Base-by-base conservation (phyloP, 2,329 filamentous ascomycete genomes). In the Pseudopithomyces chartarum region DNA sequence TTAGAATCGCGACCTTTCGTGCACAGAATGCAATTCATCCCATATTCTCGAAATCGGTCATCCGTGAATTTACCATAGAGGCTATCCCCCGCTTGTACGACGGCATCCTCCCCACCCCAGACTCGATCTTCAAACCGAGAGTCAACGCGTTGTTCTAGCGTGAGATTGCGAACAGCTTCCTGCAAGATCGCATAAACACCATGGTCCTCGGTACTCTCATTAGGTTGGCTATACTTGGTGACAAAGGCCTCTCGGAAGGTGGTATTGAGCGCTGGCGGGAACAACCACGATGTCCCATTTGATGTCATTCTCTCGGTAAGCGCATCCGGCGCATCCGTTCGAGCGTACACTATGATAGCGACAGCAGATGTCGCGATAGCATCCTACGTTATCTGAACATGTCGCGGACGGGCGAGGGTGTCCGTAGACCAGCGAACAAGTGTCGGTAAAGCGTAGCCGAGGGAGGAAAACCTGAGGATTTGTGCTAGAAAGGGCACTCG, bases 11-110 rank as follows among this genome's bases (percentile, higher is more conserved):
- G 23, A 13, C 55, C 55, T 15, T 12, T 20, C 26, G 2, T 51
- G 52, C 55, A 58, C 3, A 47, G 32, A 20, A 54, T n/a, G 29
- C 55, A 58, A 32, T 54, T 52, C 40, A 58, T 17, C 12, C 36
- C 34, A 10, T 54, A 34, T 15, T 15, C 29, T 15, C 55, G 32
- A 19, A 45, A 17, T 10, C 40, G 39, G 13, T 11, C 20, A 13
- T 34, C 51, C n/a, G 17, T 33, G 29, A 52, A 54, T 4, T 36
- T n/a, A n/a, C 46, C 22, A 7, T 39, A 29, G 8, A 58, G 26
- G 17, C 44, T 43, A 34, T 58, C 55, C 22, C 55, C 55, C 8
- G 47, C 51, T 19, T 29, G 33, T 1, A 58, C 29, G 2, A 39
- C 38, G 15, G 52, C 46, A 19, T 50, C 33, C 15, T 39, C 15